Base-by-base conservation (phyloP, 139 green algal species). In the Auxenochlorella pyrenoidosa region DNA sequence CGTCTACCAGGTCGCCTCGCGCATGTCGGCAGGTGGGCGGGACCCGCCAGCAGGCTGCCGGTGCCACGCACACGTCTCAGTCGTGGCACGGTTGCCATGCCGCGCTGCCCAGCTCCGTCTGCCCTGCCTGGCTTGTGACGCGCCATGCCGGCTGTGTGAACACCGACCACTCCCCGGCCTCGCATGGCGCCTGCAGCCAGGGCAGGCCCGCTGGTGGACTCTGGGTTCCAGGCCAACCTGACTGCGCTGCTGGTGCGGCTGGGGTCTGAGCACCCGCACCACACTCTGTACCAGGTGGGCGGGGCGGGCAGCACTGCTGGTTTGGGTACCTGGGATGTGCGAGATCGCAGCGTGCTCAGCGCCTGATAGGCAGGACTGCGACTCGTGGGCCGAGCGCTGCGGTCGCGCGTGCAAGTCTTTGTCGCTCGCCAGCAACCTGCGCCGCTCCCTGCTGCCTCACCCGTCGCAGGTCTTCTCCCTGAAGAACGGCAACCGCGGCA, bases 1-100 rank as follows among this genome's bases (percentile, higher is more conserved):
- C 21, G 90, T 96, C 38, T 98, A 99, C 91, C 97, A 99, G 90
- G 92, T 98, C 32, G 95, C 91, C 15, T 95, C 94, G 1, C 88
- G 95, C 36, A 79, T 97, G 72, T 72, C 68, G n/a, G 71, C 70
- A 40, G 79, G 77, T 79, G 85, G 28, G 66, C 54, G 26, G 26
- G 8, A 12, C 59, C 59, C 16, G 24, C 22, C 59, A 68, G 59
- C 59, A 68, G 59, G 59, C 59, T 68, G 59, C 59, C 59, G 19
- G 59, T 30, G 24, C 19, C n/a, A n/a, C n/a, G n/a, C n/a, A n/a
- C n/a, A n/a, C n/a, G n/a, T n/a, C n/a, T n/a, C n/a, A n/a, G n/a
- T n/a, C n/a, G n/a, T n/a, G 59, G 21, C 59, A 12, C 59, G 5
- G 59, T 5, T 12, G 59, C 59, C 5, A 6, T 28, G 3, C 21